These are phyloP conservation scores for Cyclotella sp. DNA, from an alignment of 108 stramenopile species.

Conservation along the genomic window DNA sequence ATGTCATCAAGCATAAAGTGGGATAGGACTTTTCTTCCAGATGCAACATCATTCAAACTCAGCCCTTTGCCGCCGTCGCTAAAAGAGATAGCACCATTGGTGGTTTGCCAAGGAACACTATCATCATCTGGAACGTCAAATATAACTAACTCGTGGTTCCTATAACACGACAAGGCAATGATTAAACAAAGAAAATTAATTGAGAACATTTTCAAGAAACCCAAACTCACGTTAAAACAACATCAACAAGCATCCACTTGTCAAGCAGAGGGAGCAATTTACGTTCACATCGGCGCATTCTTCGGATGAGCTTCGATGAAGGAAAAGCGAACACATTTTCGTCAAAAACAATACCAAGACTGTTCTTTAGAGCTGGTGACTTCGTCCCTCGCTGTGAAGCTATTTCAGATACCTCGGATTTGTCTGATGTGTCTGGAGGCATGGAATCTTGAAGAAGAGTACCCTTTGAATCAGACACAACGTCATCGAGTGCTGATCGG, in stretches of 20 bases:
- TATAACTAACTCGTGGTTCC: slow-evolving; percentile 77
- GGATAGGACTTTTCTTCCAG: slow-evolving; percentile 73
- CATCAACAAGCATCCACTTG: slow-evolving; percentile 79
- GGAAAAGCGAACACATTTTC: slow-evolving; percentile 59
- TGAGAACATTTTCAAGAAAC: not conserved
- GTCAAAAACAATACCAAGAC: slow-evolving; percentile 31
- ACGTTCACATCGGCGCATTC: slow-evolving; percentile 86
- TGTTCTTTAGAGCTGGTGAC: not conserved
- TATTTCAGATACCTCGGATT: not conserved
- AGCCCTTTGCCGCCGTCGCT: slow-evolving; percentile 84
- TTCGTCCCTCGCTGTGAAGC: not conserved
- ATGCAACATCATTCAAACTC: slow-evolving; percentile 71
- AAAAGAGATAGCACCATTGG: slow-evolving; percentile 22
- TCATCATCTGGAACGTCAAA: slow-evolving; percentile 54
- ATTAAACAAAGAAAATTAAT: not conserved
- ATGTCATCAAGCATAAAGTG: slow-evolving; percentile 68
- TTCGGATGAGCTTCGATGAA: slow-evolving; percentile 72
- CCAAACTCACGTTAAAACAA: slow-evolving; percentile 63
- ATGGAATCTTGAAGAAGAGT: not conserved
- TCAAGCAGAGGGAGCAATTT: slow-evolving; percentile 74
- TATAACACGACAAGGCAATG: not conserved
- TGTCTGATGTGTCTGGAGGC: not conserved
- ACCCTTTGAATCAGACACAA: not conserved
- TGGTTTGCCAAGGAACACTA: not conserved
- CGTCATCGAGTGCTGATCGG: not conserved